Evolutionary conservation across 2,329 filamentous ascomycete genomes (phyloP), one percentile per base, ranked within the genome.

Genomic region (Microcyclospora pomicola): DNA sequence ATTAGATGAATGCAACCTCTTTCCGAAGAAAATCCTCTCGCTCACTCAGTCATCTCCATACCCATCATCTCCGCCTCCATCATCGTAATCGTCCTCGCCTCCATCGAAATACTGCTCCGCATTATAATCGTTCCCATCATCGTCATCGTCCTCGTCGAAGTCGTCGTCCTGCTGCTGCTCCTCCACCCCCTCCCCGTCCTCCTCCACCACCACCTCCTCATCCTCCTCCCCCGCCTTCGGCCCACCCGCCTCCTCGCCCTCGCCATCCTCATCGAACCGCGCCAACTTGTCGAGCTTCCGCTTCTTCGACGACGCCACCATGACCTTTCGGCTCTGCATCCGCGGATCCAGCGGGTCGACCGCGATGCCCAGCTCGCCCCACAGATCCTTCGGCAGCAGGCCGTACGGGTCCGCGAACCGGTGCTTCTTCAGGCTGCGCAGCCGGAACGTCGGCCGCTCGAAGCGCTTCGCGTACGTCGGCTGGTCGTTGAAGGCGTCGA

Each of bases 191-290:
- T 41, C 41, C 2, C 35, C 12, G 69, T 63, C 39, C 82, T 68
- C 15, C 74, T 70, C 45, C 73, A 81, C 2, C 75, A 80, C 59
- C 83, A 81, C 2, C 75, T 80, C 59, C 84, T 84, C 45, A 83
- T 62, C 3, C 61, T 62, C n/a, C 72, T 68, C 1, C 79, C 63
- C 35, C 10, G 35, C 39, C 12, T 43, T 36, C 27, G 37, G 31
- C 9, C 19, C 36, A 14, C 15, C 1, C 79, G 63, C 35, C 10
- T 38, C 39, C 12, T 43, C 39, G 27, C 37, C 35, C 4, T 31
- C 36, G 12, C 15, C 32, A 13, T 15, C 43, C 6, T 45, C 43
- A 34, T 44, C 42, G 27, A 44, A 44, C 15, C 31, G 32, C 2
- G 37, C 42, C 13, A 43, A 24, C 38, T 42, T 43, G 35, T 41